phyloP scores from a whole-genome alignment of 768 basidiomycete species.

The Mycena kentingensis region DNA sequence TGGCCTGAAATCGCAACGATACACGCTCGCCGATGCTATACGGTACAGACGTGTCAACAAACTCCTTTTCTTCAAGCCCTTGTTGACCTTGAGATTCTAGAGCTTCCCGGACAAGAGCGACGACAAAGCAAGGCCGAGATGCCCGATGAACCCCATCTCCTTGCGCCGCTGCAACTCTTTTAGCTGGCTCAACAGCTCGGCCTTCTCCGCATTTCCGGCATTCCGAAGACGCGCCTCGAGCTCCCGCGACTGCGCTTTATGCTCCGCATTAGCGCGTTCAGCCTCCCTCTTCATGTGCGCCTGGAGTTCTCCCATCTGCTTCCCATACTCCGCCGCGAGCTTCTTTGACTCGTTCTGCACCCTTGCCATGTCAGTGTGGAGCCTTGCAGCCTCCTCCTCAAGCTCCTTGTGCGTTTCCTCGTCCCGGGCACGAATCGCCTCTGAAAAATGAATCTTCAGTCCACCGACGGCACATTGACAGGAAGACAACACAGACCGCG shows the following conservation, averaged over 20 bases:
- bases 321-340: constrained; percentile 41
- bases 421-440: constrained; percentile 45
- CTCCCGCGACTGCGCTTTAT: constrained; percentile 22
- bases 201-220: constrained; percentile 18
- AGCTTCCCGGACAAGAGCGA: too few species aligned
- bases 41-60: too few species aligned
- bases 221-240: constrained; percentile 18
- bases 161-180: constrained; percentile 15
- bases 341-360: constrained; percentile 42
- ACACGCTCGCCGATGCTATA: too few species aligned
- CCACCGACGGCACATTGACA: not conserved
- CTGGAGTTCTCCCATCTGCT: constrained; percentile 37
- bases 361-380: constrained; percentile 46
- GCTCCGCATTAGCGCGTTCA: constrained; percentile 13
- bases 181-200: constrained; percentile 15
- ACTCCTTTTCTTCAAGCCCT: too few species aligned
- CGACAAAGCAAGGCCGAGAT: too few species aligned
- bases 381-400: constrained; percentile 43
- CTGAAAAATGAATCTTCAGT: constrained; percentile 10
- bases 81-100: too few species aligned
- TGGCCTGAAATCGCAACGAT: too few species aligned
- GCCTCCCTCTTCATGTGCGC: constrained; percentile 26
- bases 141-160: too few species aligned
- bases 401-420: constrained; percentile 49
- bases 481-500: constrained; percentile 26